Base-by-base conservation (phyloP, 257 asterid genomes). In the Ilex aquifolium region DNA sequence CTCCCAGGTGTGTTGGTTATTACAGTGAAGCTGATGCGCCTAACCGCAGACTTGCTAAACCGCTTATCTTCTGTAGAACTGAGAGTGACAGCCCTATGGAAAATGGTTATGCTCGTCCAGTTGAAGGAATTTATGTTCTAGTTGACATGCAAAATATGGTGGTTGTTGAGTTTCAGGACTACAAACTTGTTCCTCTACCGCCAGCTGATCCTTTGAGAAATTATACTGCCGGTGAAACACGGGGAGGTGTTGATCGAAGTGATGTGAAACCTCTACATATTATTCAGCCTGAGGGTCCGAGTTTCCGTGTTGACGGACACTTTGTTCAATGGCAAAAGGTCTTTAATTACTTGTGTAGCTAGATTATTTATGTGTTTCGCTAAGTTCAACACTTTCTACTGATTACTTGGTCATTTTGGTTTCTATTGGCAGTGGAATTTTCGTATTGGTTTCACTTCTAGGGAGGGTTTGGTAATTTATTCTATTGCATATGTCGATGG, bases 61-160 rank as follows among this genome's bases (percentile, higher is more conserved):
- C 87, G 36, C 84, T 78, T 59, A 72, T 81, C 63, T 81, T 81
- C 63, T 81, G 87, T 71, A 72, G 76, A 72, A 72, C 76, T 13
- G 76, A 72, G 65, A 72, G 76, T 4, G 76, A 72, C 61, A 65
- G 76, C 56, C 76, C 76, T 15, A 52, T 72, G 72, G 76, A 72
- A 53, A 72, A 72, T 61, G 76, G 76, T 39, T 72, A 66, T 65
- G 76, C 76, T 54, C 68, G 76, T 21, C 76, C 76, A 46, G 76
- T 72, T 65, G 76, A 72, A 61, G 76, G 76, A 61, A 66, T 72
- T 60, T 65, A 72, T 59, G 59, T 72, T 32, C 61, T 81, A 42
- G 82, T 81, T 64, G 84, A 81, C 63, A 75, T 81, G 87, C 87
- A 81, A 76, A 78, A 81, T 69, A 78, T 81, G 87, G 80, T 75